These are phyloP conservation scores for Hymenoscyphus fraxineus DNA, from an alignment of 2,329 filamentous ascomycete genomes.

Conservation along the genomic window DNA sequence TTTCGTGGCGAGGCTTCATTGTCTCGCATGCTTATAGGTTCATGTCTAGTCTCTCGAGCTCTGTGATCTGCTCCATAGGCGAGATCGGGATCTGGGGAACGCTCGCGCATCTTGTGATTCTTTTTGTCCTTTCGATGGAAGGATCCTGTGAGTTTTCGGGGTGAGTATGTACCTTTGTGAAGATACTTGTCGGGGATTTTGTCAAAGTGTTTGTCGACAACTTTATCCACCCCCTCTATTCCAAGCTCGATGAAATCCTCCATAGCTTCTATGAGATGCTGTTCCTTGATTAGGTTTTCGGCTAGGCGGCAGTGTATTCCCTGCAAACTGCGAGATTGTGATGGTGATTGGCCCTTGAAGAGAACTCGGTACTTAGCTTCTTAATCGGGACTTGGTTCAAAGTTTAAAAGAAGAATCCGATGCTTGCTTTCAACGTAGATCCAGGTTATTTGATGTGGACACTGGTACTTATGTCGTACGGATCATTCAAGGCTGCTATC, in stretches of 20 bases:
- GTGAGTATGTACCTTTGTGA: slow-evolving; percentile 22
- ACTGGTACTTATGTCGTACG: too few species aligned
- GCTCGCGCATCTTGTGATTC: neutral
- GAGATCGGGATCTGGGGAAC: slow-evolving; percentile 4
- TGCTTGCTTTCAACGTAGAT: too few species aligned
- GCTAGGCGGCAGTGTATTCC: neutral
- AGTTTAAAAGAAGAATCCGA: neutral
- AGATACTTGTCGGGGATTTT: slow-evolving; percentile 25
- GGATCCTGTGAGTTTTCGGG: slow-evolving; percentile 9
- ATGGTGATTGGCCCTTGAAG: neutral
- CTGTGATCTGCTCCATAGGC: slow-evolving; percentile 1
- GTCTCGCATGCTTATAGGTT: slow-evolving; percentile 4
- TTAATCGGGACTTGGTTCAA: neutral
- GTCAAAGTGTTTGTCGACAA: slow-evolving; percentile 27
- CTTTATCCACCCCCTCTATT: slow-evolving; percentile 19
- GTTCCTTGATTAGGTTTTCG: neutral
- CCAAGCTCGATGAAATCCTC: slow-evolving; percentile 19
- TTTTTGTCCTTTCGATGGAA: neutral
- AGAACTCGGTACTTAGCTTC: neutral
- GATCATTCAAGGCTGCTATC: neutral
- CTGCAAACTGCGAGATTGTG: neutral
- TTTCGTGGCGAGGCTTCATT: neutral
- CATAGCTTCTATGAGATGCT: neutral
- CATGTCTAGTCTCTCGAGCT: neutral
- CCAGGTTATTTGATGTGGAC: too few species aligned